Evolutionary conservation across 2,329 filamentous ascomycete species (phyloP).

Genomic region (Aspergillus persii): DNA sequence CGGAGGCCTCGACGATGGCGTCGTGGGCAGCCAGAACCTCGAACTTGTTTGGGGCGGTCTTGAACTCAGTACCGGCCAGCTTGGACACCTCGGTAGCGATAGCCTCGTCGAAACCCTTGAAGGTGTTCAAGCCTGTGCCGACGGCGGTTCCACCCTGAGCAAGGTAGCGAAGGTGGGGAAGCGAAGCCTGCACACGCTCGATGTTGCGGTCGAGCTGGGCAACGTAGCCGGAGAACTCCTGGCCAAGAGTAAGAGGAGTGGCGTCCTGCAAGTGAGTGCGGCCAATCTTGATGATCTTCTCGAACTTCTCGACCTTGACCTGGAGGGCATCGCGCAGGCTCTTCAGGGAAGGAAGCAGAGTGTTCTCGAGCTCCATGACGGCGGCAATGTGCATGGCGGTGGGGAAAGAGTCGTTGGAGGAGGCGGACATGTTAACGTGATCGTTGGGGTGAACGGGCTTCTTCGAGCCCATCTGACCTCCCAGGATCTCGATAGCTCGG

Average conservation of each 20-base stretch:
- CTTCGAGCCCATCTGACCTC: conserved; percentile 91
- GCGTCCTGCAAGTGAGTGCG: conserved; percentile 97
- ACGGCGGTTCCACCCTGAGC: conserved; percentile 97
- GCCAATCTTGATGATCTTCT: conserved; percentile 98
- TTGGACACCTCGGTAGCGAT: conserved; percentile 87
- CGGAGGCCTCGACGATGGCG: conserved; percentile 89
- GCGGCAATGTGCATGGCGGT: conserved; percentile 99
- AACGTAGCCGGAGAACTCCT: conserved; percentile 97
- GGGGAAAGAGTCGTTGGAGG: conserved; percentile 98
- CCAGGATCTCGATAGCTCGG: conserved; percentile 95
- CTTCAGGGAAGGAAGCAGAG: conserved; percentile 77
- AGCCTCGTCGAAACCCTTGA: conserved; percentile 89
- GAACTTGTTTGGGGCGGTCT: conserved; percentile 98
- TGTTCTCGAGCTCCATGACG: conserved; percentile 85
- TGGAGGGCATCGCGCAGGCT: conserved; percentile 81
- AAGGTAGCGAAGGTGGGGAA: conserved; percentile 81
- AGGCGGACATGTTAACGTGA: conserved; percentile 98
- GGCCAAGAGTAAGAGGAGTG: conserved; percentile 88
- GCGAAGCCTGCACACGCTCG: conserved; percentile 75
- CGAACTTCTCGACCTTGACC: conserved; percentile 84
- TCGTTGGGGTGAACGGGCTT: conserved; percentile 99
- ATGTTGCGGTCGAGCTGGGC: conserved; percentile 90
- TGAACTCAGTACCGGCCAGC: conserved; percentile 90
- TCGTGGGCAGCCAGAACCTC: conserved; percentile 95
- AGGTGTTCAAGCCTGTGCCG: conserved; percentile 96